Evolutionary conservation across 2,329 filamentous ascomycete genomes (phyloP), one percentile per base, ranked within the genome.

Genomic region (Neoarthrinium moseri): DNA sequence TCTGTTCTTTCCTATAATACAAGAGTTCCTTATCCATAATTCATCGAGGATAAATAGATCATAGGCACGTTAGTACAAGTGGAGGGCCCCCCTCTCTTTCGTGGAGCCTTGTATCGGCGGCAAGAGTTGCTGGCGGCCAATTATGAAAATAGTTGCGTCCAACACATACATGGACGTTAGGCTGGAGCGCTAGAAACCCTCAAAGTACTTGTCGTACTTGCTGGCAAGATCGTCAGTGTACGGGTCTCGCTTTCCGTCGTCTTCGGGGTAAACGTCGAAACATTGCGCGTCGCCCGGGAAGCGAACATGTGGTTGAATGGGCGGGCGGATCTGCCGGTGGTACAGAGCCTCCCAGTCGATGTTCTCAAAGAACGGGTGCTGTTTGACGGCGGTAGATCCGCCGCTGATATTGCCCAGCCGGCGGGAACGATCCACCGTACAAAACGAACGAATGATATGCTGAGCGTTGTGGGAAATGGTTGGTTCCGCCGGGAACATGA

Each of bases 241-340:
- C 46, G 73, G 69, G 30, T 87, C 83, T 46, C 78, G 72, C 38
- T 76, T 75, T 44, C 74, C 80, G 48, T 86, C 82, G 59, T 91
- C 86, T 49, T 89, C 86, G n/a, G 88, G 86, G 57, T 92, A 94
- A 33, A 84, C 76, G 58, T 92, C 89, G 59, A 92, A 94, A 63
- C 89, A 92, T 59, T 87, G 78, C 15, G 88, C 84, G 59, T 92
- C 89, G 24, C 86, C 87, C 0, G 83, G 78, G 40, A 81, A 86
- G 20, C 84, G 74, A 23, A 92, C 71, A 45, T 86, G 84, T n/a
- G 87, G 88, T 42, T 89, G 75, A 54, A 91, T 91, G 4, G 87
- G 87, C 0, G 87, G 87, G 39, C 77, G 72, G 41, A 80, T 71
- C 51, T 80, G 78, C 43, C 84, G 80, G 48, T 81, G 71, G 56